phyloP scores from a whole-genome alignment of 768 basidiomycete genomes.

The Kwoniella botswanensis region DNA sequence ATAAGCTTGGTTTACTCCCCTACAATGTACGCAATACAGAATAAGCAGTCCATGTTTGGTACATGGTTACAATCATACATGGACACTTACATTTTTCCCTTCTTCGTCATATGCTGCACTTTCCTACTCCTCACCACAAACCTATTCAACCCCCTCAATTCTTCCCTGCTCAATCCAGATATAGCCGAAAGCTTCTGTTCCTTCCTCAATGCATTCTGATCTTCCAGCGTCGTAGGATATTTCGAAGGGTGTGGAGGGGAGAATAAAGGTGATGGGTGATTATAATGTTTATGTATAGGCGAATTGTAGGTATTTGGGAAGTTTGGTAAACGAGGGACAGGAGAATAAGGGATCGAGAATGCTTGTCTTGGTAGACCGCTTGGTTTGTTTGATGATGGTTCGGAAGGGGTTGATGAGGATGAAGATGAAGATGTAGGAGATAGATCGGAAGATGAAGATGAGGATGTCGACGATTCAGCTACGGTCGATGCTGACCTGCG shows the following conservation, averaged over 20 bases:
- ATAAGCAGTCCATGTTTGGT: constrained; percentile 31
- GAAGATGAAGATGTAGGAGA: constrained; percentile 16
- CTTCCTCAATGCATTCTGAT: constrained; percentile 25
- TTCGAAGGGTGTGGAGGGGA: constrained; percentile 15
- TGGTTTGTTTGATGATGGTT: neutral
- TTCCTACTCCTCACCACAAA: constrained; percentile 60
- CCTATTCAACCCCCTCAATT: constrained; percentile 57
- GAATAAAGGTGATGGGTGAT: constrained; percentile 42
- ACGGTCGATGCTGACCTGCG: constrained; percentile 2
- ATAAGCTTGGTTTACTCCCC: constrained; percentile 30
- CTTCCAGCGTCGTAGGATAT: constrained; percentile 30
- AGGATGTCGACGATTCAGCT: constrained; percentile 10
- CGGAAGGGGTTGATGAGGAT: constrained; percentile 1
- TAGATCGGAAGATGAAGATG: constrained; percentile 21
- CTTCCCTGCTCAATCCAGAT: constrained; percentile 54
- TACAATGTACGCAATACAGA: constrained; percentile 40
- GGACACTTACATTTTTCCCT: constrained; percentile 72
- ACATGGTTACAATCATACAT: neutral
- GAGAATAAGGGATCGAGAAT: constrained; percentile 19
- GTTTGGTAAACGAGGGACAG: constrained; percentile 25
- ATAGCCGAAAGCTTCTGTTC: constrained; percentile 33
- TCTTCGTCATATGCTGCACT: constrained; percentile 88
- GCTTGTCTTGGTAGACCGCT: constrained; percentile 15
- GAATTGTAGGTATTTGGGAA: constrained; percentile 23
- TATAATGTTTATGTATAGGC: constrained; percentile 46